phyloP scores from a whole-genome alignment of 2,329 filamentous ascomycete species.

The Fusarium ambrosium region DNA sequence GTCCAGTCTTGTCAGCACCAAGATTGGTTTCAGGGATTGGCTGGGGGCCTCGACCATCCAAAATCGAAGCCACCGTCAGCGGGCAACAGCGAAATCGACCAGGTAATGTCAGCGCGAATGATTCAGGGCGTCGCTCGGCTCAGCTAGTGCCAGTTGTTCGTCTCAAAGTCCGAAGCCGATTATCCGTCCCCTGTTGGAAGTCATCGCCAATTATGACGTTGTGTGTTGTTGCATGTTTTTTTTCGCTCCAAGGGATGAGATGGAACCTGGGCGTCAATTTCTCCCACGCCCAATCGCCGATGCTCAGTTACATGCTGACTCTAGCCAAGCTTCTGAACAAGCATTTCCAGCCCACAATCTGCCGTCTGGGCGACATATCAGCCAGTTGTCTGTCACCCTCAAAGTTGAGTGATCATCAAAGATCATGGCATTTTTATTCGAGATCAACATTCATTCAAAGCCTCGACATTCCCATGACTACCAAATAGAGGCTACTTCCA shows the following conservation, averaged over 20 bases:
- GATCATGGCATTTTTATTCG: not conserved
- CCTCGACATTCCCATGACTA: not conserved
- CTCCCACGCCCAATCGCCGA: slow-evolving; percentile 36
- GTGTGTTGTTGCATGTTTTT: not conserved
- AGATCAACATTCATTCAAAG: not conserved
- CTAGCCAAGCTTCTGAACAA: slow-evolving; percentile 35
- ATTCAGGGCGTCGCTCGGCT: not conserved
- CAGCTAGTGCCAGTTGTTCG: not conserved
- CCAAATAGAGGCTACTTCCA: not conserved
- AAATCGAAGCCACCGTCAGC: slow-evolving; percentile 12
- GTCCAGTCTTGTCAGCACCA: slow-evolving; percentile 27
- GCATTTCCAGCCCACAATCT: slow-evolving; percentile 40
- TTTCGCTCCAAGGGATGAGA: not conserved
- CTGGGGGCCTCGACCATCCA: slow-evolving; percentile 13
- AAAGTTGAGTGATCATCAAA: not conserved
- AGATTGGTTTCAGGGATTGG: slow-evolving; percentile 27
- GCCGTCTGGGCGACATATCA: slow-evolving; percentile 18
- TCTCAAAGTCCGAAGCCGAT: slow-evolving; percentile 26
- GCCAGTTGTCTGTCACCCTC: not conserved
- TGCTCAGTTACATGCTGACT: slow-evolving; percentile 27
- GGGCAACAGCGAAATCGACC: not conserved
- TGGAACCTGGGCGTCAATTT: not conserved
- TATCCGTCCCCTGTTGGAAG: slow-evolving; percentile 25
- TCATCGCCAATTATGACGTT: slow-evolving; percentile 17
- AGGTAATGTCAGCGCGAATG: slow-evolving; percentile 1